Conservation (phyloP, 192 early-diverging fungal species). For the Mortierella hygrophila region DNA sequence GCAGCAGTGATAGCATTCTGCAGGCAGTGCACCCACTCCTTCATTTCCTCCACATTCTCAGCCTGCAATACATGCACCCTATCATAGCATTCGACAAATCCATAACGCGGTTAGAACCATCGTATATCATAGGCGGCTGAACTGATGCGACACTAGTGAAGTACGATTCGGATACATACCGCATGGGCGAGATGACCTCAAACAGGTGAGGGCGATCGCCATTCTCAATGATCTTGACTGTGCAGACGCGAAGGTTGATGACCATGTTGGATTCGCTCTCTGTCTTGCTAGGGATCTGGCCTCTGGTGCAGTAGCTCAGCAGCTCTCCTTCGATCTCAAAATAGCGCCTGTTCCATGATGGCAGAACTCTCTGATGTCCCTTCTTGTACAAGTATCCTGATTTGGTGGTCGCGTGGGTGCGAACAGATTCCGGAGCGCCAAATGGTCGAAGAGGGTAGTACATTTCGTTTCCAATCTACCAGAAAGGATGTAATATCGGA, state of each 20-base stretch:
- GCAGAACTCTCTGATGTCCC: slow-evolving; percentile 77
- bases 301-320: slow-evolving; percentile 63
- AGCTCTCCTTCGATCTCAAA: slow-evolving; percentile 76
- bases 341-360: slow-evolving; percentile 85
- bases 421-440: slow-evolving; percentile 21
- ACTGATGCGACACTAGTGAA: neutral
- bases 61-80: slow-evolving; percentile 83
- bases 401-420: slow-evolving; percentile 64
- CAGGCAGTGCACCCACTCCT: slow-evolving; percentile 81
- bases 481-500: neutral
- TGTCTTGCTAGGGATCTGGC: slow-evolving; percentile 19
- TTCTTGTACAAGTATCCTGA: slow-evolving; percentile 87
- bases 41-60: slow-evolving; percentile 75
- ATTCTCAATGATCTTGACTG: slow-evolving; percentile 71
- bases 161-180: slow-evolving; percentile 42
- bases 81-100: neutral
- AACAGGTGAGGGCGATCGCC: slow-evolving; percentile 84
- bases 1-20: slow-evolving; percentile 70
- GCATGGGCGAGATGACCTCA: slow-evolving; percentile 86
- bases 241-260: slow-evolving; percentile 81
- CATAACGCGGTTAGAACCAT: neutral
- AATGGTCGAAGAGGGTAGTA: slow-evolving; percentile 57
- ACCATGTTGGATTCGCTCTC: slow-evolving; percentile 69
- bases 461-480: slow-evolving; percentile 41
- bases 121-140: neutral